These are phyloP conservation scores for Piromyces sp. DNA, from an alignment of 192 early-diverging fungal genomes.

Conservation along the genomic window DNA sequence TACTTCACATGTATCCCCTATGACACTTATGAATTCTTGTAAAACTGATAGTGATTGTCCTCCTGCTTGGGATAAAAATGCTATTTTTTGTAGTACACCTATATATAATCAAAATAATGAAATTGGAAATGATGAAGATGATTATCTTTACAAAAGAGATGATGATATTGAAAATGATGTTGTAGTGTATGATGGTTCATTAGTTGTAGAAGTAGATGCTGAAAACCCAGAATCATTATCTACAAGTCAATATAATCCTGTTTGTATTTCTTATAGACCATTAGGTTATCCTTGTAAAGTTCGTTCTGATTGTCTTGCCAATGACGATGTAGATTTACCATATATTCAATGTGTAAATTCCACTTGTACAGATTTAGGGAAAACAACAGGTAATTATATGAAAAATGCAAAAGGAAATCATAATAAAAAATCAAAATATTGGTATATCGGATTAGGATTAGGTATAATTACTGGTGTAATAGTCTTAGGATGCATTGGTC, in stretches of 20 bases:
- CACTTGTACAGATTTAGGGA: not conserved
- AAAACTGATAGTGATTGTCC: too few species aligned
- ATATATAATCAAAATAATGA: too few species aligned
- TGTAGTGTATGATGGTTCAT: not conserved
- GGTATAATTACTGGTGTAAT: not conserved
- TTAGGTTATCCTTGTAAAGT: not conserved
- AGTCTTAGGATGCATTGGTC: not conserved
- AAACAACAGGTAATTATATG: not conserved
- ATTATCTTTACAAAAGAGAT: too few species aligned
- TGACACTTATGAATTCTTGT: too few species aligned
- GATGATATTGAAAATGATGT: not conserved
- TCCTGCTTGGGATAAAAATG: too few species aligned
- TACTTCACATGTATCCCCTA: too few species aligned
- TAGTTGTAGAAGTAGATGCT: not conserved
- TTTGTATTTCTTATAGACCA: not conserved
- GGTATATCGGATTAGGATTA: not conserved
- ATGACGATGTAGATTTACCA: not conserved
- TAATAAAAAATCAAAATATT: not conserved
- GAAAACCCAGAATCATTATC: not conserved
- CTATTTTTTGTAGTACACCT: too few species aligned
- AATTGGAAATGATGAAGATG: too few species aligned
- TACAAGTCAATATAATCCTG: not conserved
- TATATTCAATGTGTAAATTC: not conserved
- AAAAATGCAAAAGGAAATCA: not conserved
- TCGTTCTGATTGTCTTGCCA: not conserved